These are phyloP conservation scores for Epichloe typhina DNA, from an alignment of 2,329 filamentous ascomycete genomes.

Conservation along the genomic window DNA sequence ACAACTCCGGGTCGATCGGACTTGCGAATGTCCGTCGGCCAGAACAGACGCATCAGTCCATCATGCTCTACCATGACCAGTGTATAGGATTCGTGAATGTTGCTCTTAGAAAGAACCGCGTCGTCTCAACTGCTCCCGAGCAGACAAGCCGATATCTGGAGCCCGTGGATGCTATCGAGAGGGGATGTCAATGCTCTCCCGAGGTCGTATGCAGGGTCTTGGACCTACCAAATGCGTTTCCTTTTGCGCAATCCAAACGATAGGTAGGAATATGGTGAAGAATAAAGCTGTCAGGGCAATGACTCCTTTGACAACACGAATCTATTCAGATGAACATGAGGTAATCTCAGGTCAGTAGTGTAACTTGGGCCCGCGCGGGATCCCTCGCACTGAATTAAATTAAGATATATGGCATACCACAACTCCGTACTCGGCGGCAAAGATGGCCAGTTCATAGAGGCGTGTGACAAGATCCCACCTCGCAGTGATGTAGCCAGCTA, in stretches of 20 bases:
- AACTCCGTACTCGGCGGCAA: constrained; percentile 97
- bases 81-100: constrained; percentile 9
- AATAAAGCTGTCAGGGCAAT: constrained; percentile 73
- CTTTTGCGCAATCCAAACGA: constrained; percentile 66
- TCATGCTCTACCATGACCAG: constrained; percentile 57
- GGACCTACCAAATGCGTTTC: constrained; percentile 65
- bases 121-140: constrained; percentile 85
- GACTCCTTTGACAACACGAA: constrained; percentile 77
- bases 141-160: constrained; percentile 70
- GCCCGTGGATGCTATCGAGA: constrained; percentile 63
- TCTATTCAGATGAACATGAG: constrained; percentile 31
- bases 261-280: constrained; percentile 68
- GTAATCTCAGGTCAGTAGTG: neutral
- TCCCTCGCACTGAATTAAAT: neutral
- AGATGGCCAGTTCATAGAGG: constrained; percentile 91
- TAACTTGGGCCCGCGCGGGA: neutral
- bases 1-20: constrained; percentile 69
- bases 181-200: neutral
- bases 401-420: constrained; percentile 42
- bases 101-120: constrained; percentile 74
- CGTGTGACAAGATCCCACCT: constrained; percentile 97
- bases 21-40: constrained; percentile 74
- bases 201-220: neutral
- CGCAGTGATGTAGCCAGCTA: constrained; percentile 98
- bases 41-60: constrained; percentile 96